Percentiles rank a stretch among this genome's conserved stretches.
Conservation (phyloP, 331 rosid species). For the Stylosanthes scabra region DNA sequence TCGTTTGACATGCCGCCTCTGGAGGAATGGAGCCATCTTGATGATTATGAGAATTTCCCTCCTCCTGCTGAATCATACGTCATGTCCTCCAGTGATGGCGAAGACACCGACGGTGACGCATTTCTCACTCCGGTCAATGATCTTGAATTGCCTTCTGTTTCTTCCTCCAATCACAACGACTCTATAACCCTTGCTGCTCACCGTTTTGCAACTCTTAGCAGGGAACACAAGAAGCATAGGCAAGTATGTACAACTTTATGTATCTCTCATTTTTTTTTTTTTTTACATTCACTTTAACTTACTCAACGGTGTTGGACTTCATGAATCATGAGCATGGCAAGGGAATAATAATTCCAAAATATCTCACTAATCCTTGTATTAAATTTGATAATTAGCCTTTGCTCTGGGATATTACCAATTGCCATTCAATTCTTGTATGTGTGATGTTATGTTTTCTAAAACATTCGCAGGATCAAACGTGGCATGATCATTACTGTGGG, state of each 20-base stretch:
- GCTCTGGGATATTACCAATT: too few species aligned
- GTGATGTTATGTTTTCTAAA: too few species aligned
- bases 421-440: too few species aligned
- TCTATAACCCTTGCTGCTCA: conserved; percentile 69
- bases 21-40: conserved; percentile 58
- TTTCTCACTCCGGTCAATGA: conserved; percentile 62
- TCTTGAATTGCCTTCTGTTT: conserved; percentile 74
- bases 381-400: too few species aligned
- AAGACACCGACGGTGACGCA: conserved; percentile 72
- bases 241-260: conserved; percentile 57
- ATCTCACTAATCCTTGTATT: not conserved
- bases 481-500: conserved; percentile 70
- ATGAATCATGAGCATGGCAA: too few species aligned
- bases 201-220: conserved; percentile 71
- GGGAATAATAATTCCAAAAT: too few species aligned
- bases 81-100: conserved; percentile 75
- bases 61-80: conserved; percentile 27
- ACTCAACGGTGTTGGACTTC: too few species aligned
- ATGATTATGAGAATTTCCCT: conserved; percentile 50
- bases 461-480: conserved; percentile 60
- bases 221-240: conserved; percentile 67
- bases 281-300: too few species aligned
- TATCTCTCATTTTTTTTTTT: not conserved
- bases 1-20: conserved; percentile 58
- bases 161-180: conserved; percentile 56